Base-by-base conservation (phyloP, 1,284 basidiomycete genomes). In the Cryptococcus sp. region DNA sequence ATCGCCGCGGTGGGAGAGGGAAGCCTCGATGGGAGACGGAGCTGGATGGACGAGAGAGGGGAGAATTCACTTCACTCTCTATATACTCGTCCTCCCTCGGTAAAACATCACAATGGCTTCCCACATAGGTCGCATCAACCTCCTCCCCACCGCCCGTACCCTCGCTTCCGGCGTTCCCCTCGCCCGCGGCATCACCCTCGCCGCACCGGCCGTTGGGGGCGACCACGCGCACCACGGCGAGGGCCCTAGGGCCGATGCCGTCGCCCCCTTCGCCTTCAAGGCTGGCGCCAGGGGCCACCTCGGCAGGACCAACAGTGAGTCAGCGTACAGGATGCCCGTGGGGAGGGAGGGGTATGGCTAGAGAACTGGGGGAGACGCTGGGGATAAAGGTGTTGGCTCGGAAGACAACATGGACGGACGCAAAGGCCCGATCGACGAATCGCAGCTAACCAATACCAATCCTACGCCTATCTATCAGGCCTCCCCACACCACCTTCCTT, bases 161-260 rank as follows among this genome's bases (percentile, higher is more conserved):
- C 83, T 89, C 61, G 82, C 91, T 43, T 85, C 82, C 45, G 95
- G 95, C 64, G 95, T 95, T 63, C 98, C 98, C 80, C 89, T 95
- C 80, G 87, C 97, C 62, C 92, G 93, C 71, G 95, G 96, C 78
- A 84, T 98, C 67, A 90, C 91, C 57, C 87, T 95, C 77, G 87
- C 95, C 76, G 92, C 91, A 68, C 79, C 83, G 57, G 84, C 82
- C 50, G 82, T 82, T 45, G 82, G 84, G 61, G 79, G 82, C 60
- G 81, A 72, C 53, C 81, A 81, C 56, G 82, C 85, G 68, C 86
- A 88, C 70, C 84, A 88, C 70, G 80, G 76, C 55, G 80, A 79
- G 63, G 82, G 80, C 54, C 74, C 75, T 43, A 66, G 91, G 65
- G 79, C 84, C 58, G 88, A 91, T 77, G 67, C 72, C 45, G 83